Evolutionary conservation across 345 rosid species (phyloP), one percentile per base, ranked within the genome.

Genomic region (Mangifera indica): DNA sequence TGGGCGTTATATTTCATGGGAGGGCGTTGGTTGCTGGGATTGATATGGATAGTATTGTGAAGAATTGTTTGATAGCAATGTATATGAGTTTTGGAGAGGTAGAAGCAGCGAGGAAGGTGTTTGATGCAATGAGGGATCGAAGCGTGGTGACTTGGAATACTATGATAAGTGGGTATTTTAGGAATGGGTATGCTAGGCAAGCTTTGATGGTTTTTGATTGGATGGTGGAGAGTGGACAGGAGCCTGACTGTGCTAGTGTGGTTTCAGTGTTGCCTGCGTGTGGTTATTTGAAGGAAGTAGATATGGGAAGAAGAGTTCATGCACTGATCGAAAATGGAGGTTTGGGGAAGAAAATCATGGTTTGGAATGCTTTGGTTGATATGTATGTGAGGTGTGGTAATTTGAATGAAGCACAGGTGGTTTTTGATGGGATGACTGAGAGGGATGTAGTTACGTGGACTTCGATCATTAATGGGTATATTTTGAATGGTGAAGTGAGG

Each of bases 391-490:
- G 79, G 75, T 86, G 90, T 78, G 86, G 87, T 72, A 85, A 84
- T 8, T 69, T 85, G 82, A 82, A 67, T 20, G 87, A 87, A 74
- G 95, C 95, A 3, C 78, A 83, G 71, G 79, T 77, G 42, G 86
- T 82, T 64, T 89, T 87, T 79, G 85, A 86, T 53, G 71, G 75
- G 68, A 87, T 87, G 83, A 78, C 60, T 67, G 74, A 72, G 4
- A 84, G 76, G 69, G 92, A 89, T 84, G 90, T 89, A 67, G 81
- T 86, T 29, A 80, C 88, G 29, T 89, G 91, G 95, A 89, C 91
- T 70, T 79, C 87, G 5, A 86, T 89, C 86, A 83, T 87, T 42
- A 85, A 86, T 29, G 92, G 85, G 29, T 85, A 79, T 72, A 76
- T 75, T n/a, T 72, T 74, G 67, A 81, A 78, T 32, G 87, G 89